Conservation (phyloP, 441 rosid species). For the California macrophylla region DNA sequence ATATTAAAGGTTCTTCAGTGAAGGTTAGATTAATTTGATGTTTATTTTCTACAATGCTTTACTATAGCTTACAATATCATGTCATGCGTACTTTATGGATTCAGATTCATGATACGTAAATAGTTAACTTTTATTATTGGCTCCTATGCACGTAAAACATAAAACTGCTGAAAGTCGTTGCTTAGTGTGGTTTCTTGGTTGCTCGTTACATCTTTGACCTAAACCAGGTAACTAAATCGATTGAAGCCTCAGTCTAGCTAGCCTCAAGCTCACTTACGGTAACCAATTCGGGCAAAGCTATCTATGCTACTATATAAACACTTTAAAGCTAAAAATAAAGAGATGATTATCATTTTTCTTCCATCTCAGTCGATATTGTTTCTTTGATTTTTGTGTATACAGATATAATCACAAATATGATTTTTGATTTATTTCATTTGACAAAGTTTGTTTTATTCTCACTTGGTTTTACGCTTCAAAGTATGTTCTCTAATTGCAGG, state of each 20-base stretch:
- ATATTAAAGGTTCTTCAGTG: slow-evolving; percentile 76
- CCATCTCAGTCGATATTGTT: background rate
- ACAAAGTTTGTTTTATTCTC: background rate
- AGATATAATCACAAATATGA: background rate
- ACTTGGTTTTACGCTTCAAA: background rate
- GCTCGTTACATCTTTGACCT: background rate
- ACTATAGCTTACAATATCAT: background rate
- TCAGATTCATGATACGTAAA: background rate
- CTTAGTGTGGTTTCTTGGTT: background rate
- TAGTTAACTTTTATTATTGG: background rate
- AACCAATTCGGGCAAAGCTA: background rate
- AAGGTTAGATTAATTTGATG: slow-evolving; percentile 42
- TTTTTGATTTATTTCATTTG: background rate
- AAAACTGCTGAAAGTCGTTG: background rate
- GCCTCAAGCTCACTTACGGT: background rate
- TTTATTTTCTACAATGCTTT: background rate
- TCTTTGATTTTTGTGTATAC: background rate
- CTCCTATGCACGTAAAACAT: background rate
- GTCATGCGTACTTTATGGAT: background rate
- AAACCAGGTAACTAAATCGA: background rate
- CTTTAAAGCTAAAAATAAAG: background rate
- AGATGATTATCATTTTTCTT: background rate
- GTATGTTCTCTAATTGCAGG: slow-evolving; percentile 38
- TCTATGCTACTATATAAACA: background rate
- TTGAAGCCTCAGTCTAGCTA: background rate